Evolutionary conservation across 768 basidiomycete genomes (phyloP).

Genomic region (Rossbeevera mucosa): DNA sequence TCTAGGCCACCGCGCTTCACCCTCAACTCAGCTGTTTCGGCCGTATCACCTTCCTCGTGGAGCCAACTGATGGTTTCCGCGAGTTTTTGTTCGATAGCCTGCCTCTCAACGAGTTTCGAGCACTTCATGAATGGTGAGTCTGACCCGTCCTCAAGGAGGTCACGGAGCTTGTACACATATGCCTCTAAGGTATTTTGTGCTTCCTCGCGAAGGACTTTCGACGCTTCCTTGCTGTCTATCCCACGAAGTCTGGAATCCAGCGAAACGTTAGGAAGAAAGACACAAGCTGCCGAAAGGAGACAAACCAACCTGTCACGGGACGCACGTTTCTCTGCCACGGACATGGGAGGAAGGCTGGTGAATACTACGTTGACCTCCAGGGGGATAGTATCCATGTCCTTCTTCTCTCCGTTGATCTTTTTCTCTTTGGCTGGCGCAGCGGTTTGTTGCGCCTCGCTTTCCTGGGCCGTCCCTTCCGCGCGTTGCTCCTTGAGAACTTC

Average conservation of each 20-base stretch:
- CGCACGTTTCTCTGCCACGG: constrained; percentile 66
- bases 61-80: constrained; percentile 82
- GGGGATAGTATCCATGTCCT: constrained; percentile 55
- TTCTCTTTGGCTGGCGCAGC: constrained; percentile 32
- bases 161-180: constrained; percentile 88
- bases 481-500: constrained; percentile 29
- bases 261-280: constrained; percentile 4
- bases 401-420: constrained; percentile 34
- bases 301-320: constrained; percentile 63
- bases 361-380: constrained; percentile 61
- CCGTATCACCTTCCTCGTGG: constrained; percentile 75
- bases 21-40: constrained; percentile 69
- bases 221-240: constrained; percentile 71
- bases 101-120: constrained; percentile 69
- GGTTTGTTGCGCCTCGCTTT: constrained; percentile 31
- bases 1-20: constrained; percentile 77
- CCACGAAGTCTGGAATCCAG: constrained; percentile 58
- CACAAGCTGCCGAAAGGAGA: not conserved
- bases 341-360: constrained; percentile 68
- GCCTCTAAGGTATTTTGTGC: constrained; percentile 87
- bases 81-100: constrained; percentile 58
- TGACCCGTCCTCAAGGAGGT: constrained; percentile 63
- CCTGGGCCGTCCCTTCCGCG: constrained; percentile 13
- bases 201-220: constrained; percentile 79
- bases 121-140: constrained; percentile 81